phyloP scores from a whole-genome alignment of 2,329 filamentous ascomycete species.

The Aureobasidium melanogenum region DNA sequence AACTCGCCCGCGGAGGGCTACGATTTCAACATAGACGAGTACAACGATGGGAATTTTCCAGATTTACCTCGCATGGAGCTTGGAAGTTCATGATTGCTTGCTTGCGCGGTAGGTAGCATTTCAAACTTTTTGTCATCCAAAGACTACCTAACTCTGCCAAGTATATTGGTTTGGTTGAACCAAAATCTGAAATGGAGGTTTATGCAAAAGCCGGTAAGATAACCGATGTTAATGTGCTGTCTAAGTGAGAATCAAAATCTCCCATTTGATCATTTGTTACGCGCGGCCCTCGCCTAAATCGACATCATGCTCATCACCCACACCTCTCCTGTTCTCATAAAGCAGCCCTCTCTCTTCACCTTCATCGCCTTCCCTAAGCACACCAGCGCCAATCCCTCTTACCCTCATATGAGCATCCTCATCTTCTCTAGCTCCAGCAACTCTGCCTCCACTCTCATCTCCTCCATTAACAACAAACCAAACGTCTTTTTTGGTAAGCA shows the following conservation, averaged over 20 bases:
- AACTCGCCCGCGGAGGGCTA: neutral
- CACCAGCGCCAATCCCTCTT: slow-evolving; percentile 23
- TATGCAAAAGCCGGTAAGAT: too few relatives aligned
- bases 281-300: neutral
- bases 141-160: too few relatives aligned
- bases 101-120: too few relatives aligned
- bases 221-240: too few relatives aligned
- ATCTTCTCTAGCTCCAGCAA: neutral
- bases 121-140: too few relatives aligned
- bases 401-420: slow-evolving; percentile 18
- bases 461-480: slow-evolving; percentile 85
- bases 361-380: slow-evolving; percentile 27
- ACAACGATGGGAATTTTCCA: neutral
- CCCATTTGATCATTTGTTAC: neutral
- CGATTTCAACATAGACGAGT: neutral
- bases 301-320: neutral
- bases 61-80: neutral
- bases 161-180: too few relatives aligned
- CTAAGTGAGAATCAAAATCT: neutral
- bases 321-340: neutral
- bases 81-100: slow-evolving; percentile 1
- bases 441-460: slow-evolving; percentile 41
- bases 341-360: slow-evolving; percentile 33
- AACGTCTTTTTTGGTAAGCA: slow-evolving; percentile 95
- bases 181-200: too few relatives aligned